Evolutionary conservation across 768 basidiomycete species (phyloP).

Genomic region (Tricholoma saponaceum): DNA sequence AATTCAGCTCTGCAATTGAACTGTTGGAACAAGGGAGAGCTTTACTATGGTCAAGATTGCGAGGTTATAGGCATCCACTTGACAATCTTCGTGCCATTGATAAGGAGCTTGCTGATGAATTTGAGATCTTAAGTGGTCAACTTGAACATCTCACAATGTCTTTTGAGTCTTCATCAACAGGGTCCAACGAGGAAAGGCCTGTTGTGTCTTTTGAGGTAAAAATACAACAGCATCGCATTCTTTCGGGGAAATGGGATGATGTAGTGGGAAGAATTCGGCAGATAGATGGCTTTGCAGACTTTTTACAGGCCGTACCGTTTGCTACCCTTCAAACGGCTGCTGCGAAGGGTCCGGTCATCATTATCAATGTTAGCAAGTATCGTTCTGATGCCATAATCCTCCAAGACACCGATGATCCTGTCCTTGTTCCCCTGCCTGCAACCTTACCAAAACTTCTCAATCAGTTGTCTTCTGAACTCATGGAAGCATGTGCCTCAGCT

Average conservation of each 20-base stretch:
- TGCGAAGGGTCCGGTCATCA: too few relatives aligned
- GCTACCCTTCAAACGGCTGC: constrained; percentile 15
- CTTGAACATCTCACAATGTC: background rate
- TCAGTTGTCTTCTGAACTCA: too few relatives aligned
- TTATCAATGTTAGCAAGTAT: too few relatives aligned
- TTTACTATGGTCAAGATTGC: too few relatives aligned
- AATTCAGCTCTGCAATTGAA: too few relatives aligned
- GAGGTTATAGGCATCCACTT: constrained; percentile 20
- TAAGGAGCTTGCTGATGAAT: constrained; percentile 18
- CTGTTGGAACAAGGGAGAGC: too few relatives aligned
- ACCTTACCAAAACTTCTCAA: constrained; percentile 6
- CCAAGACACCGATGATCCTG: constrained; percentile 1
- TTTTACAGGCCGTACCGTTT: constrained; percentile 16
- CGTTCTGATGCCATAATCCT: too few relatives aligned
- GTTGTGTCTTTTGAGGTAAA: constrained; percentile 10
- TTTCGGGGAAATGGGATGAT: too few relatives aligned
- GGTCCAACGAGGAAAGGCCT: background rate
- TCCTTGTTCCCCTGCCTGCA: constrained; percentile 3
- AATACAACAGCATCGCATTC: constrained; percentile 13
- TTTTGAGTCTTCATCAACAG: background rate
- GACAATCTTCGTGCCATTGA: constrained; percentile 16
- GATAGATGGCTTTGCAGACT: too few relatives aligned
- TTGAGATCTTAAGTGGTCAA: too few relatives aligned
- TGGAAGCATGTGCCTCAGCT: background rate
- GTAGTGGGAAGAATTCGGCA: constrained; percentile 20